Percentiles rank a stretch among this genome's conserved stretches.
Evolutionary conservation across 257 asterid species (phyloP).

Genomic region (Euphrasia confusa): DNA sequence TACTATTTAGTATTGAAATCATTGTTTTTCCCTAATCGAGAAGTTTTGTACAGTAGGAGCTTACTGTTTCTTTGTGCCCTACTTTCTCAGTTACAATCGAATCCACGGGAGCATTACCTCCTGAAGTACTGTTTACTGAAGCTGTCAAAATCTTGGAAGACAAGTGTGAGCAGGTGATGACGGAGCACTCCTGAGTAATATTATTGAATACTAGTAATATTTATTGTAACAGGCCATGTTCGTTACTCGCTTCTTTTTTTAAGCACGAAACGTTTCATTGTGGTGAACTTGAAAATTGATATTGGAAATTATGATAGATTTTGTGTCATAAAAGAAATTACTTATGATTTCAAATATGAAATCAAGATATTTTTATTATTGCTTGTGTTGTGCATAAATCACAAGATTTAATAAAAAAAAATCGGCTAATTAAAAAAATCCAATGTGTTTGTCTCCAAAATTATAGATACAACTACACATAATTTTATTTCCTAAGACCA

Average conservation of each 20-base stretch:
- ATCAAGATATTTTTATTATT: no score
- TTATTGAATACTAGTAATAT: neutral
- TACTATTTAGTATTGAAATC: neutral
- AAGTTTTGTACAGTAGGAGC: neutral
- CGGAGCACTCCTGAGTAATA: constrained; percentile 51
- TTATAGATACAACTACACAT: neutral
- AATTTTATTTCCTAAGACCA: neutral
- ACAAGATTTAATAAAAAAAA: no score
- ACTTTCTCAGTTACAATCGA: constrained; percentile 64
- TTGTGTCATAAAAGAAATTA: no score
- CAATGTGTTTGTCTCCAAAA: neutral
- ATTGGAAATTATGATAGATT: no score
- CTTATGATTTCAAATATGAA: no score
- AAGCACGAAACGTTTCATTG: neutral
- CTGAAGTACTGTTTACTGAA: constrained; percentile 81
- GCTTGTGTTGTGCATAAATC: neutral
- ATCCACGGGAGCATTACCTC: constrained; percentile 87
- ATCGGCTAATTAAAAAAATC: neutral
- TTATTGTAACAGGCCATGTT: neutral
- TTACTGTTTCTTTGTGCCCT: neutral
- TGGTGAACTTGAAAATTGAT: neutral
- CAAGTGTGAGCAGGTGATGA: constrained; percentile 71
- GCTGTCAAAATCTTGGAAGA: constrained; percentile 89
- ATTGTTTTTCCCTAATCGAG: constrained; percentile 2
- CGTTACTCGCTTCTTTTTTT: neutral